Percentiles rank a stretch among this genome's conserved stretches.
phyloP scores from a whole-genome alignment of 1,139 yeast species.

The Suhomyces choctaworum region DNA sequence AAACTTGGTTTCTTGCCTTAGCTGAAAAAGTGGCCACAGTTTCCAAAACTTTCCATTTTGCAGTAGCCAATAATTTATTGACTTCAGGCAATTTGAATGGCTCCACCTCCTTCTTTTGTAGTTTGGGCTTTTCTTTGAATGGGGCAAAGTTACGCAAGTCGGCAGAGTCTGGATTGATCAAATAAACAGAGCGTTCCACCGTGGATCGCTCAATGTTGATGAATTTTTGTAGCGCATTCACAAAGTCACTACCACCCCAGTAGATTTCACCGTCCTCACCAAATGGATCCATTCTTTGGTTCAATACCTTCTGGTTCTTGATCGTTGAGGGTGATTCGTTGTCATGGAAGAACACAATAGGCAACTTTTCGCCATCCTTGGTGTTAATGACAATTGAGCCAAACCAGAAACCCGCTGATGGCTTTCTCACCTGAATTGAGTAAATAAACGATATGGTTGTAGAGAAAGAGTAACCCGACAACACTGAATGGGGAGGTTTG shows the following conservation, averaged over 20 bases:
- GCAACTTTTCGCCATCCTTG: conserved; percentile 66
- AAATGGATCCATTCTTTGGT: conserved; percentile 74
- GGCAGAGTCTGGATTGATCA: conserved; percentile 77
- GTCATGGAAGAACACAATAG: conserved; percentile 90
- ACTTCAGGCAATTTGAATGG: conserved; percentile 41
- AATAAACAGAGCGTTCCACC: conserved; percentile 67
- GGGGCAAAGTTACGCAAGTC: conserved; percentile 83
- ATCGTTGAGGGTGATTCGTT: conserved; percentile 77
- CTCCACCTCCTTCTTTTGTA: conserved; percentile 17
- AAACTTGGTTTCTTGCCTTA: conserved; percentile 59
- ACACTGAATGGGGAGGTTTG: conserved; percentile 53
- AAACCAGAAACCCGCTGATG: conserved; percentile 87
- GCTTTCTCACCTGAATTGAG: conserved; percentile 80
- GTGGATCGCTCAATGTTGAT: conserved; percentile 69
- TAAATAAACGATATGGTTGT: conserved; percentile 61
- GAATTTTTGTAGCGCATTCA: conserved; percentile 51
- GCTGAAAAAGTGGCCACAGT: conserved; percentile 82
- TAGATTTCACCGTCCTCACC: conserved; percentile 60
- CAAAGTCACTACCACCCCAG: conserved; percentile 91
- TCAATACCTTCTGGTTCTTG: conserved; percentile 56
- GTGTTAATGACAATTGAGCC: conserved; percentile 81
- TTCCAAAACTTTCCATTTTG: conserved; percentile 85
- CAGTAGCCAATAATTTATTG: conserved; percentile 55
- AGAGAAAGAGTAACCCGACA: conserved; percentile 66
- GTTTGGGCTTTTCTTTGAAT: conserved; percentile 29